These are phyloP conservation scores for Fusarium sp. DNA, from an alignment of 2,329 filamentous ascomycete genomes.

Conservation along the genomic window DNA sequence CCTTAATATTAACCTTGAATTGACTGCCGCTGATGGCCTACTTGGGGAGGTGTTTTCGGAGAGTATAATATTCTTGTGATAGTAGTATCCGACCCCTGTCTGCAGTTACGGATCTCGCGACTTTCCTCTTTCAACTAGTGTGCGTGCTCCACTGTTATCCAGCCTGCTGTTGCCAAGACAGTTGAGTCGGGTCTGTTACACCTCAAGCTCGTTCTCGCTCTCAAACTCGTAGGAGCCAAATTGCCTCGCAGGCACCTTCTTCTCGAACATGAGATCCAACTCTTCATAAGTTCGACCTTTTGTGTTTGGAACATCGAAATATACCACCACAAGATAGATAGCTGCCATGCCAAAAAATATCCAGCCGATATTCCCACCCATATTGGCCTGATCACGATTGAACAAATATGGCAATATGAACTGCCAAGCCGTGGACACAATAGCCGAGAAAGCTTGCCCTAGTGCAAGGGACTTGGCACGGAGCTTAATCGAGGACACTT, in stretches of 20 bases:
- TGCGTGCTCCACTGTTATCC: background rate
- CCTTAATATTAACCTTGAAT: background rate
- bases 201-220: background rate
- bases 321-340: constrained; percentile 9
- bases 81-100: background rate
- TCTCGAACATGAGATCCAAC: constrained; percentile 19
- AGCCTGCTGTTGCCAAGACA: background rate
- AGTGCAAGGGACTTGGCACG: constrained; percentile 16
- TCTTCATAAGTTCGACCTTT: constrained; percentile 13
- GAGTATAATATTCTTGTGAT: background rate
- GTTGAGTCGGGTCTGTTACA: background rate
- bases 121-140: background rate
- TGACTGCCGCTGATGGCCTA: background rate
- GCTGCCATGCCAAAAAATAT: constrained; percentile 16
- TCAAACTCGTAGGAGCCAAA: background rate
- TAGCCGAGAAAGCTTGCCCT: constrained; percentile 1
- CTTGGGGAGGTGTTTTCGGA: background rate
- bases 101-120: background rate
- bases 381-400: constrained; percentile 18
- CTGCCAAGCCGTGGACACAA: constrained; percentile 5
- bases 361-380: constrained; percentile 19
- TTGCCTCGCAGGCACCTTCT: constrained; percentile 13
- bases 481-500: constrained; percentile 14
- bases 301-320: constrained; percentile 11
- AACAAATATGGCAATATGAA: constrained; percentile 16